These are phyloP conservation scores for Agrocybe chaxingu DNA, from an alignment of 768 basidiomycete species.

Conservation along the genomic window DNA sequence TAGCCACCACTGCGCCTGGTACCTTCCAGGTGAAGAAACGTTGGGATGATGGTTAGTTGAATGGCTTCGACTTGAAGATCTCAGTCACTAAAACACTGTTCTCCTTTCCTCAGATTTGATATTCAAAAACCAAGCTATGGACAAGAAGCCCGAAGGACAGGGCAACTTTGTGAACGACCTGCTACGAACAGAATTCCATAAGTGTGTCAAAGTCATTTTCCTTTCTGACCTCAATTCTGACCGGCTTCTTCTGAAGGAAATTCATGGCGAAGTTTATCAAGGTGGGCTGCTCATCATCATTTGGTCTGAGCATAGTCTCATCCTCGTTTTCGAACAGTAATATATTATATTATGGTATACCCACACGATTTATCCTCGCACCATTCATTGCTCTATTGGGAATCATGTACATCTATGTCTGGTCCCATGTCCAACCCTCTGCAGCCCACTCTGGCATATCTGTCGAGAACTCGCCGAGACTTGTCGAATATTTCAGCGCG, in stretches of 20 bases:
- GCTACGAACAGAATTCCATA: slow-evolving; percentile 90
- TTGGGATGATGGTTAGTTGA: slow-evolving; percentile 85
- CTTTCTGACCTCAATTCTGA: slow-evolving; percentile 1
- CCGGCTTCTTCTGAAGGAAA: slow-evolving; percentile 49
- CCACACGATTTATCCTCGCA: slow-evolving; percentile 3
- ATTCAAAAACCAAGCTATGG: slow-evolving; percentile 97
- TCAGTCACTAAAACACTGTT: neutral
- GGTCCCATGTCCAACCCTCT: slow-evolving; percentile 70
- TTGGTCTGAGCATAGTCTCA: neutral
- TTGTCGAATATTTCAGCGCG: slow-evolving; percentile 80
- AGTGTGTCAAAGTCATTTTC: slow-evolving; percentile 43
- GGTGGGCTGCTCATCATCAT: slow-evolving; percentile 31
- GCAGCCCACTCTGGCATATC: slow-evolving; percentile 88
- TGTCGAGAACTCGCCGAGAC: slow-evolving; percentile 79
- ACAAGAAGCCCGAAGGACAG: slow-evolving; percentile 53
- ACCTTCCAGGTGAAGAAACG: slow-evolving; percentile 90
- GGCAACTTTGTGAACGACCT: slow-evolving; percentile 95
- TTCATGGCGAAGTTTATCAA: slow-evolving; percentile 94
- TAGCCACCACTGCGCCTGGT: slow-evolving; percentile 73
- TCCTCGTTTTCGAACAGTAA: slow-evolving; percentile 14
- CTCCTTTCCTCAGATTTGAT: slow-evolving; percentile 67
- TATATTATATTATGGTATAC: slow-evolving; percentile 19
- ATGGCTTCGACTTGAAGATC: neutral
- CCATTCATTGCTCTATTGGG: slow-evolving; percentile 3
- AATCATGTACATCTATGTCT: slow-evolving; percentile 16